phyloP scores from a whole-genome alignment of 2,329 filamentous ascomycete species.

The Penicillium occitanis region DNA sequence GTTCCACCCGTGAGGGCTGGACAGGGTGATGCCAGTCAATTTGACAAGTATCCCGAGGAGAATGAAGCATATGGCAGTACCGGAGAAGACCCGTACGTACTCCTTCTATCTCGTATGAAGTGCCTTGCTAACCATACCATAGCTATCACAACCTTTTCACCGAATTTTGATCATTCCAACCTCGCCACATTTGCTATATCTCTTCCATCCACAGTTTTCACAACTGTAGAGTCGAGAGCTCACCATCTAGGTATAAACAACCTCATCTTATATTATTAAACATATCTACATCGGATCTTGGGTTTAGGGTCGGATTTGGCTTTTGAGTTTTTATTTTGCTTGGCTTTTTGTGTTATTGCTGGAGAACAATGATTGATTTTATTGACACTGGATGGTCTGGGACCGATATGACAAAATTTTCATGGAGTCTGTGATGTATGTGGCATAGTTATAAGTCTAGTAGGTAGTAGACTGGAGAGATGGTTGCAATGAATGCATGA shows the following conservation, averaged over 20 bases:
- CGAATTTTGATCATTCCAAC: conserved; percentile 55
- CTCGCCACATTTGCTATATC: background rate
- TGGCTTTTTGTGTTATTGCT: conserved; percentile 42
- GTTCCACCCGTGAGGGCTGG: conserved; percentile 93
- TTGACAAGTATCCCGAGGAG: conserved; percentile 97
- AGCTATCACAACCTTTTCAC: conserved; percentile 74
- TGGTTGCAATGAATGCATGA: background rate
- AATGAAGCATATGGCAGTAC: conserved; percentile 82
- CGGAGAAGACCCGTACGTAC: conserved; percentile 81
- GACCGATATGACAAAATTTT: conserved; percentile 33
- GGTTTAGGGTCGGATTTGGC: background rate
- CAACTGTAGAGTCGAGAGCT: background rate
- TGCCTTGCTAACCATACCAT: conserved; percentile 15
- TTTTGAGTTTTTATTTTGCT: conserved; percentile 14
- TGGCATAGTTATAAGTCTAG: conserved; percentile 2
- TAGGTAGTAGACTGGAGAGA: conserved; percentile 4
- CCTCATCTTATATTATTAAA: background rate
- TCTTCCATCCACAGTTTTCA: background rate
- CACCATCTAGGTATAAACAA: conserved; percentile 5
- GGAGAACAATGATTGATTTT: background rate
- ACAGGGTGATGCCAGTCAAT: conserved; percentile 92
- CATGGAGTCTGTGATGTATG: conserved; percentile 7
- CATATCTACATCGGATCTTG: conserved; percentile 5
- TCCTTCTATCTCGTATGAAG: background rate
- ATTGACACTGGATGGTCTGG: conserved; percentile 23